These are phyloP conservation scores for Colletotrichum higginsianum DNA, from an alignment of 2,329 filamentous ascomycete genomes.

Conservation along the genomic window DNA sequence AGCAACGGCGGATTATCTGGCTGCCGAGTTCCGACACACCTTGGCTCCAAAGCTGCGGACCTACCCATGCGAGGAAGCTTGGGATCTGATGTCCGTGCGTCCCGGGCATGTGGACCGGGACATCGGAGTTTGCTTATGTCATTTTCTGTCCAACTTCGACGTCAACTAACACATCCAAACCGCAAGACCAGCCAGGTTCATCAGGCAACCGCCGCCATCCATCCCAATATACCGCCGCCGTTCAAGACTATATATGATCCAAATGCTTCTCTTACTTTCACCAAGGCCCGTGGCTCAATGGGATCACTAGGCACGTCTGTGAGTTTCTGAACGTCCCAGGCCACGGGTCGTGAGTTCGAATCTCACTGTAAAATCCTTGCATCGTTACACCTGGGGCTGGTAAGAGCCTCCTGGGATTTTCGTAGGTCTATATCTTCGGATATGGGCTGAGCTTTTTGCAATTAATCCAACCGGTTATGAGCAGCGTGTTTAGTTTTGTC, in stretches of 20 bases:
- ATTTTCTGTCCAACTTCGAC: background rate
- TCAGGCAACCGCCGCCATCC: too few species aligned
- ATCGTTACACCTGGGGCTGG: conserved; percentile 8
- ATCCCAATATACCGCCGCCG: too few species aligned
- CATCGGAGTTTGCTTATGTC: background rate
- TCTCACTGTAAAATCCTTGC: background rate
- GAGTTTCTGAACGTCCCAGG: background rate
- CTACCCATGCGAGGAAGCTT: background rate
- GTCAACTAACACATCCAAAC: background rate
- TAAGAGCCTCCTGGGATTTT: conserved; percentile 8
- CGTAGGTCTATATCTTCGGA: background rate
- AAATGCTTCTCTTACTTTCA: background rate
- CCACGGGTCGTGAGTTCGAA: conserved; percentile 4
- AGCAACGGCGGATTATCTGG: conserved; percentile 33
- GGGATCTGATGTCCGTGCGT: background rate
- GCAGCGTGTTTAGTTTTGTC: too few species aligned
- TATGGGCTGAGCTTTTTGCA: background rate
- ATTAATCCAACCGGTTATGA: too few species aligned
- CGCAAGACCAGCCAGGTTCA: too few species aligned
- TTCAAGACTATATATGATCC: too few species aligned
- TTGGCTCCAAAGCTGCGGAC: too few species aligned
- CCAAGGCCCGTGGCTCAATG: background rate
- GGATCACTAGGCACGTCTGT: background rate
- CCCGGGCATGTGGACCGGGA: background rate
- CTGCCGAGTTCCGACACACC: conserved; percentile 1